Evolutionary conservation across 2,329 filamentous ascomycete genomes (phyloP), one percentile per base, ranked within the genome.

Genomic region (Elsinoe ampelina): DNA sequence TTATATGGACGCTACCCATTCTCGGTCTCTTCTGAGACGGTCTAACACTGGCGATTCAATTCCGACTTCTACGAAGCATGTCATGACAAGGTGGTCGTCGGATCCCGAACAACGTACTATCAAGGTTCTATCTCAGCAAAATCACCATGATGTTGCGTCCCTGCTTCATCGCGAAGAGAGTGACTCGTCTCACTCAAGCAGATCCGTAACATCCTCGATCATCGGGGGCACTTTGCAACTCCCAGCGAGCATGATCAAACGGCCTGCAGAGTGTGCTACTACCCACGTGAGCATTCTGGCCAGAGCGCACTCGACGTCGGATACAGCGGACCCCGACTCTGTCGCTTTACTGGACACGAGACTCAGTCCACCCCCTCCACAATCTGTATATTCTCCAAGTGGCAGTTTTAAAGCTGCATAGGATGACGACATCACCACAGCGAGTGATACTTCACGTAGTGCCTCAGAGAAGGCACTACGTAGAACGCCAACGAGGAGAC

Each of bases 341-440:
- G 15, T n/a, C 11, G 38, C 32, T 38, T 32, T 56, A 13, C 26
- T 56, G 13, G 54, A 56, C 30, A 47, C 54, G 2, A 41, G 54
- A 19, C 15, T 45, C 7, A 47, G 26, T n/a, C 26, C 32, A 10
- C 47, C 19, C 1, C 30, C 13, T 17, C 47, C 41, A 7, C 54
- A 47, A 10, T 36, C 54, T 10, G 15, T 56, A 7, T 26, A 20
- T 15, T 56, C 54, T 5, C 41, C 54, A n/a, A 38, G 8, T 36
- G 54, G 54, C 2, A 56, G 30, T n/a, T 56, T 56, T 30, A 34
- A 48, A 38, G 41, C 41, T 7, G 39, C 42, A 22, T 56, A 56
- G 54, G 54, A 56, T 36, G 54, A 56, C 13, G 54, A 45, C 7
- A 17, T 22, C 19, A 26, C 43, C 11, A 47, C 36, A 15, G 26